Evolutionary conservation across 2,329 filamentous ascomycete species (phyloP).

Genomic region (Venturia oleaginea): DNA sequence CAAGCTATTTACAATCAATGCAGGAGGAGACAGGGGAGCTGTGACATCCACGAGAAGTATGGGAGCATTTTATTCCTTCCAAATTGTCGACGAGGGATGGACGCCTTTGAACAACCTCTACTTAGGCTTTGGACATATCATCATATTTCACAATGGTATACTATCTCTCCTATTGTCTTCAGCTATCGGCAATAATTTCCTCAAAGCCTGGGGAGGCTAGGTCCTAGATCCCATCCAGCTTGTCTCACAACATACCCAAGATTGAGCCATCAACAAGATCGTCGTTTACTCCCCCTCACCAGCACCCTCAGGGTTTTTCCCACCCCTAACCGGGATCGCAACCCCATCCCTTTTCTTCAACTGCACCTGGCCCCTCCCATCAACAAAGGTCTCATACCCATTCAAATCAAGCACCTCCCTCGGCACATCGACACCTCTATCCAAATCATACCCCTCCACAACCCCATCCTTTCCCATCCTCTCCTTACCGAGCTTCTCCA

Average conservation of each 20-base stretch:
- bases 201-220: no score
- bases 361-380: constrained; percentile 14
- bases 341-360: constrained; percentile 10
- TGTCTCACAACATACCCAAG: no score
- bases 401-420: constrained; percentile 14
- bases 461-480: constrained; percentile 4
- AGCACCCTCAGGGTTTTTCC: not conserved
- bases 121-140: not conserved
- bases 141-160: not conserved
- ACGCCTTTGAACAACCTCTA: not conserved
- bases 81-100: not conserved
- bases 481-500: constrained; percentile 28
- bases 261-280: not conserved
- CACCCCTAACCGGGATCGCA: not conserved
- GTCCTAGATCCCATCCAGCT: no score
- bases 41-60: not conserved
- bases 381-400: constrained; percentile 15
- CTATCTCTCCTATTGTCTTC: no score
- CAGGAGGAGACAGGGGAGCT: not conserved
- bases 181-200: no score
- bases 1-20: not conserved
- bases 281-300: not conserved
- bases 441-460: not conserved
- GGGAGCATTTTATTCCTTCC: not conserved
- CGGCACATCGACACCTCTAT: constrained; percentile 13